Conservation (phyloP, 495 filamentous ascomycete genomes). For the Venustampulla echinocandica region DNA sequence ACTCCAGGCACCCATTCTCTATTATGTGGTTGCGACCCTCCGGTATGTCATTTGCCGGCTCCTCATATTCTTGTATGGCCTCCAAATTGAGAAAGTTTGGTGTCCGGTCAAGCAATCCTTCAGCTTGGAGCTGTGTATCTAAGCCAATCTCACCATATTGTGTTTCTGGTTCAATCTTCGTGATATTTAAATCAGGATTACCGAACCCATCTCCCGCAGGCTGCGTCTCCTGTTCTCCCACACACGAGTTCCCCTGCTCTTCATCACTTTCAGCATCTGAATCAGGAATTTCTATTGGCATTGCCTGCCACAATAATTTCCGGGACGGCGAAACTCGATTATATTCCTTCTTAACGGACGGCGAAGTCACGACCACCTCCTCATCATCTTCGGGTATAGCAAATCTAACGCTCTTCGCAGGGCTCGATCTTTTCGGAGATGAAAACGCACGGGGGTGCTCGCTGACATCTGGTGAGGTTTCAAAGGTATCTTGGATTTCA, state of each 20-base stretch:
- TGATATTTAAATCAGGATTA: too few relatives aligned
- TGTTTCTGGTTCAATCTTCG: conserved; percentile 16
- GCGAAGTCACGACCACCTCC: neutral
- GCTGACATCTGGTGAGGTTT: conserved; percentile 11
- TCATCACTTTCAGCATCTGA: conserved; percentile 22
- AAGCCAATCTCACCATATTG: conserved; percentile 28
- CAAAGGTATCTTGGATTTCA: conserved; percentile 17
- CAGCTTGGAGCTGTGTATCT: conserved; percentile 25
- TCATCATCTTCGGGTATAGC: conserved; percentile 6
- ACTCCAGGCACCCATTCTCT: too few relatives aligned
- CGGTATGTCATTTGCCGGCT: neutral
- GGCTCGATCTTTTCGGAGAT: conserved; percentile 15
- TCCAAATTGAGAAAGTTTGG: neutral
- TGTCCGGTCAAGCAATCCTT: too few relatives aligned
- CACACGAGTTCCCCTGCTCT: conserved; percentile 6
- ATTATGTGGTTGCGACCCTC: too few relatives aligned
- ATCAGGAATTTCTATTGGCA: conserved; percentile 20
- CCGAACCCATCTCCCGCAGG: neutral
- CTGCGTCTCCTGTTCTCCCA: neutral
- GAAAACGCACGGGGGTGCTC: conserved; percentile 6
- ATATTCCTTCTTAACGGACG: neutral
- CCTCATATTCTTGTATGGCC: neutral
- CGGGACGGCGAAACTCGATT: neutral
- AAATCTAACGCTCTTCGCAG: conserved; percentile 22
- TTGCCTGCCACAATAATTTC: neutral